Percentiles rank a stretch among this genome's conserved stretches.
These are phyloP conservation scores for Taiozyma sp. DNA, from an alignment of 1,139 yeast genomes.

Conservation along the genomic window DNA sequence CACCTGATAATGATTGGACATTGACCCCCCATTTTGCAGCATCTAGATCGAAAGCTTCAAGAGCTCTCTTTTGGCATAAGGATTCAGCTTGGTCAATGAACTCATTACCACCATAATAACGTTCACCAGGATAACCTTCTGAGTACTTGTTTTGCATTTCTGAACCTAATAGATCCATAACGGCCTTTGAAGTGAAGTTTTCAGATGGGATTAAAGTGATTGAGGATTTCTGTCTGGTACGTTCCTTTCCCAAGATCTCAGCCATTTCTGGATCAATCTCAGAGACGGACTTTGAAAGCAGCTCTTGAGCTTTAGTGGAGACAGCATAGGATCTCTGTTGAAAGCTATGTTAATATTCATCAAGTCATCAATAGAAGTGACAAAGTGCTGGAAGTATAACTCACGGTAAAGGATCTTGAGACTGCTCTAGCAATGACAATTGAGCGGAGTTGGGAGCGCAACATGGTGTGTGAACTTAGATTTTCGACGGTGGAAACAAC, in stretches of 20 bases:
- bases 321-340: conserved; percentile 16
- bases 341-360: background rate
- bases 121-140: conserved; percentile 98
- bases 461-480: conserved; percentile 3
- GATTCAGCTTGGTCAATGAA: conserved; percentile 87
- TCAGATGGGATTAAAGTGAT: conserved; percentile 92
- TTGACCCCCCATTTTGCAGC: conserved; percentile 92
- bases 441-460: conserved; percentile 15
- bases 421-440: conserved; percentile 13
- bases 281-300: conserved; percentile 59
- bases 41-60: conserved; percentile 74
- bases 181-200: conserved; percentile 92
- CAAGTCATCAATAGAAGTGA: background rate
- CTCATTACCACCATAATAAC: conserved; percentile 97
- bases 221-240: conserved; percentile 80
- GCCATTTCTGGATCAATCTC: conserved; percentile 87
- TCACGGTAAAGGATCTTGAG: conserved; percentile 9
- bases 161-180: conserved; percentile 89
- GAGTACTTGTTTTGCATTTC: conserved; percentile 98
- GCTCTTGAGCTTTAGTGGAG: conserved; percentile 20
- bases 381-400: background rate
- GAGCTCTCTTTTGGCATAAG: conserved; percentile 87
- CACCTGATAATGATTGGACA: conserved; percentile 91
- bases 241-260: conserved; percentile 66
- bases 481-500: background rate